Conservation (phyloP, 768 basidiomycete species). For the Polyporus arcularius region DNA sequence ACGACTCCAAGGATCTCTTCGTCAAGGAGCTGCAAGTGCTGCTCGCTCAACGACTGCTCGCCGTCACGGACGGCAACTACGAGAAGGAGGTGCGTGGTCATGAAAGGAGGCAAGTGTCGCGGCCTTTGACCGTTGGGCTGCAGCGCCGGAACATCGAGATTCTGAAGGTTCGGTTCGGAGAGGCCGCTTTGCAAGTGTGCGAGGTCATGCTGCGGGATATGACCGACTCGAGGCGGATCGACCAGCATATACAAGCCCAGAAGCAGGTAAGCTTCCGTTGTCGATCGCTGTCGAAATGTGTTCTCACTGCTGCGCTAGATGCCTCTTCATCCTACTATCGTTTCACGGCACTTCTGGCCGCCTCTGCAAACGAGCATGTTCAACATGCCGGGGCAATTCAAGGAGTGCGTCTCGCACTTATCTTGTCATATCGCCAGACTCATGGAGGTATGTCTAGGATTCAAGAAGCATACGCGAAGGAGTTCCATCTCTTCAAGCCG, state of each 20-base stretch:
- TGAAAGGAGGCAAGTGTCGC: neutral
- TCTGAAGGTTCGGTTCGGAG: constrained; percentile 94
- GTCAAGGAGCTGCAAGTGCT: constrained; percentile 93
- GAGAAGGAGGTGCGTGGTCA: constrained; percentile 59
- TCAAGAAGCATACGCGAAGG: constrained; percentile 73
- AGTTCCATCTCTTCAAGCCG: constrained; percentile 84
- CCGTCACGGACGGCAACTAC: constrained; percentile 75
- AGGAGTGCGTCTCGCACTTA: constrained; percentile 49
- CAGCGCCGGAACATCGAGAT: constrained; percentile 93
- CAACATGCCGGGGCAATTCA: constrained; percentile 84
- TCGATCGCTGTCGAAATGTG: neutral
- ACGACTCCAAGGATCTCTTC: constrained; percentile 95
- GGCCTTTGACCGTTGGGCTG: neutral
- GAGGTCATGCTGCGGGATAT: constrained; percentile 99
- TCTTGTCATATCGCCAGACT: neutral
- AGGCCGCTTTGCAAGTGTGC: constrained; percentile 88
- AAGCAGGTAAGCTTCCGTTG: constrained; percentile 49
- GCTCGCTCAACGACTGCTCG: constrained; percentile 83
- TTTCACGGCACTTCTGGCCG: constrained; percentile 97
- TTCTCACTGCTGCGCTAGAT: constrained; percentile 41
- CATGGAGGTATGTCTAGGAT: constrained; percentile 43
- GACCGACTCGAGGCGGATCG: constrained; percentile 89
- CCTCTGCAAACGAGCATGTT: constrained; percentile 72
- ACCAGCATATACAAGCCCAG: constrained; percentile 84
- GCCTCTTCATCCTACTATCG: constrained; percentile 83